phyloP scores from a whole-genome alignment of 768 basidiomycete genomes.

The Mycena olivaceomarginata region DNA sequence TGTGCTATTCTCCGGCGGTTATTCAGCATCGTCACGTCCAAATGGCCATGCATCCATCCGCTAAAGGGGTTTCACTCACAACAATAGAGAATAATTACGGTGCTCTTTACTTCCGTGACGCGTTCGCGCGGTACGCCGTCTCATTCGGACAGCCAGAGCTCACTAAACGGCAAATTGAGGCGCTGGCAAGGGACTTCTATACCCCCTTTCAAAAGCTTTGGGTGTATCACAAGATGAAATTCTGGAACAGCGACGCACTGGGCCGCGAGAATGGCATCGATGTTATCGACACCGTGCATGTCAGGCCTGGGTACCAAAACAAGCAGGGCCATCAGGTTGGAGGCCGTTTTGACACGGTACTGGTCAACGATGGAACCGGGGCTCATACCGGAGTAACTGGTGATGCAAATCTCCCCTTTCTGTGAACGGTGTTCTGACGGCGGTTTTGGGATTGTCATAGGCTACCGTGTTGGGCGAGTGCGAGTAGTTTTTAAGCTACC shows the following conservation, averaged over 20 bases:
- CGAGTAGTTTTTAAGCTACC: neutral
- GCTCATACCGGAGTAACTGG: constrained; percentile 32
- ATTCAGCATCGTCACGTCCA: constrained; percentile 20
- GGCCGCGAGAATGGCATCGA: constrained; percentile 18
- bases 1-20: neutral
- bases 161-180: constrained; percentile 10
- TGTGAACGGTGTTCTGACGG: constrained; percentile 47
- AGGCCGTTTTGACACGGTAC: constrained; percentile 53
- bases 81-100: constrained; percentile 26
- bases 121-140: constrained; percentile 25
- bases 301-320: constrained; percentile 34
- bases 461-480: constrained; percentile 19
- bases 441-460: no score
- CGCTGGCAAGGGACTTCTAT: neutral
- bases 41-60: constrained; percentile 10
- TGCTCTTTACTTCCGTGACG: constrained; percentile 26
- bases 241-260: constrained; percentile 33
- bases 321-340: constrained; percentile 44
- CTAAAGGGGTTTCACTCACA: constrained; percentile 2
- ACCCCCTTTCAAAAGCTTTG: constrained; percentile 27
- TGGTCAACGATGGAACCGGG: constrained; percentile 46
- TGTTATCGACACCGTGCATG: constrained; percentile 34
- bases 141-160: constrained; percentile 11
- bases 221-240: constrained; percentile 37
- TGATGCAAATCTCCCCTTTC: no score